These are phyloP conservation scores for Claviceps sp. DNA, from an alignment of 2,329 filamentous ascomycete genomes.

Conservation along the genomic window DNA sequence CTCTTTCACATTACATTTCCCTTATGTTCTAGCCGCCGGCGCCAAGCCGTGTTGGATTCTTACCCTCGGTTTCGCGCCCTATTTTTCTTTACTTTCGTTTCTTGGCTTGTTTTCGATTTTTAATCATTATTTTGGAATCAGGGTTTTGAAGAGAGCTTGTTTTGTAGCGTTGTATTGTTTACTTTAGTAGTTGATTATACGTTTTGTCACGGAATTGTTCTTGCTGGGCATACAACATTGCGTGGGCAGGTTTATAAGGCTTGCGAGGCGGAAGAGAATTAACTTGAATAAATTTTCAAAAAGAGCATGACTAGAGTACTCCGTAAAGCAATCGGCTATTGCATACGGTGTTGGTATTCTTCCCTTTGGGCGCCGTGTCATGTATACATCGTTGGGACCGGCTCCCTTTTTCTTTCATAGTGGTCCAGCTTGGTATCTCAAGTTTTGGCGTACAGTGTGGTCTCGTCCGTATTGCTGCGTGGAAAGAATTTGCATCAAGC, in stretches of 20 bases:
- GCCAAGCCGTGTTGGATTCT: background rate
- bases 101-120: background rate
- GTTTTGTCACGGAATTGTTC: background rate
- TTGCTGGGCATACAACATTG: background rate
- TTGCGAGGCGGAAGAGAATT: background rate
- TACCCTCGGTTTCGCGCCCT: background rate
- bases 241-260: background rate
- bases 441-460: no score
- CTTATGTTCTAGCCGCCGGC: no score
- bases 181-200: slow-evolving; percentile 1
- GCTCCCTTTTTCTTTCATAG: no score
- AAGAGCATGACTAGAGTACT: background rate
- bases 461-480: no score
- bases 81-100: background rate
- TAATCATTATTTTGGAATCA: background rate
- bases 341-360: no score
- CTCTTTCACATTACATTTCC: no score
- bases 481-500: no score
- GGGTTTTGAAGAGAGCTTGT: background rate
- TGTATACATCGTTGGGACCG: no score
- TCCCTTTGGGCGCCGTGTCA: no score
- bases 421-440: no score
- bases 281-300: background rate
- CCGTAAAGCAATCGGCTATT: background rate
- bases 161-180: slow-evolving; percentile 2